These are phyloP conservation scores for Apodospora peruviana DNA, from an alignment of 495 filamentous ascomycete species.

Conservation along the genomic window DNA sequence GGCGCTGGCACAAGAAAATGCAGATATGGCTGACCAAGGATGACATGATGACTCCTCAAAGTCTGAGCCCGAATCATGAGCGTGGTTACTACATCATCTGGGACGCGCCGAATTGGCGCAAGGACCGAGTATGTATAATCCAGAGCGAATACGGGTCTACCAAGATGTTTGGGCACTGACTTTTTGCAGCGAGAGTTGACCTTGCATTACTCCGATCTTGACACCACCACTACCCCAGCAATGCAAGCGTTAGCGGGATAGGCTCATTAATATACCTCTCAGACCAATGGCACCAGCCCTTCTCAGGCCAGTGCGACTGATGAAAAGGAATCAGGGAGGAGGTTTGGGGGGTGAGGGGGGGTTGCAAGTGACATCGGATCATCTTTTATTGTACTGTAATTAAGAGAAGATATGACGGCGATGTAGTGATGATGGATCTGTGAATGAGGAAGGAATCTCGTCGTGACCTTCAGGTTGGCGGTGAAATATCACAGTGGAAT, in stretches of 20 bases:
- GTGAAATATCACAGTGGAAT: too few relatives aligned
- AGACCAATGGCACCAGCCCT: too few relatives aligned
- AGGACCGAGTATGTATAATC: constrained; percentile 63
- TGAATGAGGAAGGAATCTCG: too few relatives aligned
- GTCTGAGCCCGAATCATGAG: constrained; percentile 63
- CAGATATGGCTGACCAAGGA: constrained; percentile 91
- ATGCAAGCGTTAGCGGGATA: constrained; percentile 2
- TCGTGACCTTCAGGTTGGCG: too few relatives aligned
- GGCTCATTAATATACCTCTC: too few relatives aligned
- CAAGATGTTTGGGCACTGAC: background rate
- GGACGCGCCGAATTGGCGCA: constrained; percentile 77
- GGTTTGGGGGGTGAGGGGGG: too few relatives aligned
- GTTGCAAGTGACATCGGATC: too few relatives aligned
- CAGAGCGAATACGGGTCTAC: background rate
- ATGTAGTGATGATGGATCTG: too few relatives aligned
- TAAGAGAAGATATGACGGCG: too few relatives aligned
- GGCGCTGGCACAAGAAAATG: constrained; percentile 87
- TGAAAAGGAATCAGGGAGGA: too few relatives aligned
- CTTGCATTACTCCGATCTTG: constrained; percentile 70
- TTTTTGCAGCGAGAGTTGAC: constrained; percentile 65
- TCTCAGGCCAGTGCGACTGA: too few relatives aligned
- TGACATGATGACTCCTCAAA: constrained; percentile 63
- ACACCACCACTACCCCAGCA: constrained; percentile 9
- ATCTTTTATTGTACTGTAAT: too few relatives aligned
- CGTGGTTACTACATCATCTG: constrained; percentile 86